A percentile compares a stretch with the other conserved stretches of the same genome.
These are phyloP conservation scores for Nicotiana tomentosiformis DNA, from an alignment of 257 asterid species.

Conservation along the genomic window DNA sequence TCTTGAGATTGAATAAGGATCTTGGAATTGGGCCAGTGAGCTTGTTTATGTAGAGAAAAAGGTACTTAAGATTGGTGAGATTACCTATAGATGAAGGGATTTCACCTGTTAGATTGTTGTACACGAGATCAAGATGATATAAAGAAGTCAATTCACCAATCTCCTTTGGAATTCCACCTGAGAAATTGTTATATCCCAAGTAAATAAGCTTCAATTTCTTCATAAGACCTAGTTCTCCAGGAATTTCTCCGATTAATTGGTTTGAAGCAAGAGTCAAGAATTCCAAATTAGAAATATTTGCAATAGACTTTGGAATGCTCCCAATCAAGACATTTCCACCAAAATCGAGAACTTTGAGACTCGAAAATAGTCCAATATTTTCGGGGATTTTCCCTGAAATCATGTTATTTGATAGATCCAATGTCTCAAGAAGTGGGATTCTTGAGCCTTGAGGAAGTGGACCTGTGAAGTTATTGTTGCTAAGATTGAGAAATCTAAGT, in stretches of 20 bases:
- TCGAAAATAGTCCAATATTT: conserved; percentile 44
- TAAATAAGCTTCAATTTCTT: conserved; percentile 54
- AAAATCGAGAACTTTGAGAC: conserved; percentile 53
- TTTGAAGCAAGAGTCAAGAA: conserved; percentile 67
- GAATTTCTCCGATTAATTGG: conserved; percentile 58
- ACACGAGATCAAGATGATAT: conserved; percentile 68
- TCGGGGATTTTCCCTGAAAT: conserved; percentile 59
- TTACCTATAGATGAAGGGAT: conserved; percentile 76
- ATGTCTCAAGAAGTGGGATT: conserved; percentile 38
- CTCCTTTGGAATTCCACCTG: conserved; percentile 63
- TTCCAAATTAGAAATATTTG: conserved; percentile 50
- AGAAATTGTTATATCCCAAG: conserved; percentile 73
- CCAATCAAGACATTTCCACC: conserved; percentile 73
- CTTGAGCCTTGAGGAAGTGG: conserved; percentile 27
- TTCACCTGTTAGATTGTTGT: conserved; percentile 71
- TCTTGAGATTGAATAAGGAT: conserved; percentile 41
- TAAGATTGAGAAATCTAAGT: conserved; percentile 59
- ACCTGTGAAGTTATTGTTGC: conserved; percentile 72
- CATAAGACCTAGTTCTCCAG: conserved; percentile 41
- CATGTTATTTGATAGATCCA: conserved; percentile 72
- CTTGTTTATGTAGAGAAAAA: conserved; percentile 67
- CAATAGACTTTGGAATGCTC: conserved; percentile 42
- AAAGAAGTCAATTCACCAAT: conserved; percentile 43
- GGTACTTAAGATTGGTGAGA: conserved; percentile 55
- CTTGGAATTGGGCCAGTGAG: conserved; percentile 60